Base-by-base conservation (phyloP, 2,329 filamentous ascomycete species). In the Colletotrichum tabaci region DNA sequence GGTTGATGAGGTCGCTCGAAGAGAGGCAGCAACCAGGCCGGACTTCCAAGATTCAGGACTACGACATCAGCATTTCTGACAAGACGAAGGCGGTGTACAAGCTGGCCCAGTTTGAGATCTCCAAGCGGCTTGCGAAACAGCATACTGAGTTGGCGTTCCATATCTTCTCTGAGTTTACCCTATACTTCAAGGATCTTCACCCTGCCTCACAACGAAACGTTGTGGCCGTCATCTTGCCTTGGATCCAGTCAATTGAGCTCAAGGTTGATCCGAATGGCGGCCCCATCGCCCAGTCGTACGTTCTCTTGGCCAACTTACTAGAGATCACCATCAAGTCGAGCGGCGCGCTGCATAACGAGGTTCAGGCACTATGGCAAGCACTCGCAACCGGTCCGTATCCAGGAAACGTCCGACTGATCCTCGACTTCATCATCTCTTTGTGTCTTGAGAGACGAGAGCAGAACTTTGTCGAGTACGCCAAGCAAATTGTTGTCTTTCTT, bases 81-180 rank as follows among this genome's bases (percentile, higher is more conserved):
- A 98, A 98, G 83, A 99, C 97, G 0, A 97, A 97, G 75, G 95
- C 96, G 0, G 96, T 99, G 3, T 99, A 98, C 83, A 99, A 99
- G 83, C 87, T 97, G 55, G 96, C 97, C 0, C 96, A 99, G 79
- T 98, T 98, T 75, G 96, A 98, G 79, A 97, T 97, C 26, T 98
- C 96, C 0, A 95, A 96, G 77, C 89, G 95, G 23, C 88, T 99
- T 49, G 93, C 95, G 1, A 94, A 94, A 77, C 94, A 97, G 74
- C 94, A 99, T 79, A 90, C 93, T 0, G 95, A 98, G 75, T 84
- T 98, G 50, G 95, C 96, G 0, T 98, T 98, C 77, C 90, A 95
- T 68, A 92, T 99, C 62, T 98, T 99, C 79, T 98, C 96, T 0
- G 96, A 99, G 77, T 98, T 98, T 76, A 96, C 95, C 0, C 87